Conservation (phyloP, 768 basidiomycete genomes). For the Boletus sp. region DNA sequence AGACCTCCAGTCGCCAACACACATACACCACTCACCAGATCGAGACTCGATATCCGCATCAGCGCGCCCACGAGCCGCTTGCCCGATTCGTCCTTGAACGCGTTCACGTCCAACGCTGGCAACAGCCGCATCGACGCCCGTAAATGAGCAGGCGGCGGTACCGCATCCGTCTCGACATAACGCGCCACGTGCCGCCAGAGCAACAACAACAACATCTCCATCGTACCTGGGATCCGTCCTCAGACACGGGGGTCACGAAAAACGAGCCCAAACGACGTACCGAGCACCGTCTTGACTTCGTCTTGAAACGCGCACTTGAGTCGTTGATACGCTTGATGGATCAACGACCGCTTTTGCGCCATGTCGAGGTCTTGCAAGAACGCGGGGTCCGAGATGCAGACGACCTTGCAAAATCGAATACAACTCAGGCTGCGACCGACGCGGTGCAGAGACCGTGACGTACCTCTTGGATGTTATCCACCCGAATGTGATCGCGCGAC, state of each 20-base stretch:
- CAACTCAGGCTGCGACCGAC: too few relatives aligned
- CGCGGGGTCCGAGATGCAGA: constrained; percentile 48
- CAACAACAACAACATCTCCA: constrained; percentile 78
- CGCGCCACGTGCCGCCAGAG: constrained; percentile 78
- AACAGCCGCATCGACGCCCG: constrained; percentile 54
- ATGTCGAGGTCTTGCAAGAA: constrained; percentile 68
- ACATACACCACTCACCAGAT: constrained; percentile 40
- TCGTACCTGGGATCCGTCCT: constrained; percentile 44
- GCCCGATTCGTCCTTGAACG: constrained; percentile 57
- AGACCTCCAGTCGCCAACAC: neutral
- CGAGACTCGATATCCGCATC: constrained; percentile 51
- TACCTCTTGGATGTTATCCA: constrained; percentile 73
- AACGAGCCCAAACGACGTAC: constrained; percentile 29
- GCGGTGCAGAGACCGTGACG: constrained; percentile 6
- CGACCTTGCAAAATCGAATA: constrained; percentile 37
- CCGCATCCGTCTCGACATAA: constrained; percentile 44
- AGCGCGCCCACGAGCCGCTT: constrained; percentile 55
- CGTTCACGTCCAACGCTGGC: constrained; percentile 53
- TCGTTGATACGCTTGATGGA: constrained; percentile 59
- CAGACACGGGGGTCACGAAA: too few relatives aligned
- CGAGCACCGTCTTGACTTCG: constrained; percentile 54
- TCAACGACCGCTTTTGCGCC: constrained; percentile 63
- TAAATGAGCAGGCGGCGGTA: constrained; percentile 30
- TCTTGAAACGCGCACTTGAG: constrained; percentile 40
- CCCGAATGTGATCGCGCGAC: constrained; percentile 65